Evolutionary conservation across 192 early-diverging fungal genomes (phyloP), one percentile per base, ranked within the genome.

Genomic region (Backusella tarrabulga): DNA sequence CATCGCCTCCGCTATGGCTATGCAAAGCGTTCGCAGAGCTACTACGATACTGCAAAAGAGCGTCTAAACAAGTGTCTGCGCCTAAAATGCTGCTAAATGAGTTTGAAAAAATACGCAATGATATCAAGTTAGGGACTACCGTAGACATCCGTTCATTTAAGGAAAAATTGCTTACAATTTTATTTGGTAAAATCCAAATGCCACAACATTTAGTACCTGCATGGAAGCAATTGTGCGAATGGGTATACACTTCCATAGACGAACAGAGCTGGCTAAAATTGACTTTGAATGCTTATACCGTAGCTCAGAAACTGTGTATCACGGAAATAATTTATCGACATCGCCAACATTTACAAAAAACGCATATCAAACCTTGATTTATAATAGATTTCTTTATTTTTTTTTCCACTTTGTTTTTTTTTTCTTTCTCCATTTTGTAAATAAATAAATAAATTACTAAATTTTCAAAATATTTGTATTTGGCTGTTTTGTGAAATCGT

Each of bases 141-240:
- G 29, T 72, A 6, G 21, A 72, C 50, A 15, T 44, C 19, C 26
- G 19, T 19, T 29, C n/a, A 15, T 41, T 66, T 40, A 34, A 56
- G 14, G 35, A 74, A 40, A 74, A 34, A 15, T 60, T 74, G 14
- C 23, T 40, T 2, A 66, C 34, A 2, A 74, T 74, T 26, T 38
- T 74, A 38, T 74, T 74, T 66, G 73, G 56, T 26, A 63, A 66
- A 66, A 34, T 74, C 15, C 52, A 56, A 40, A 60, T 74, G 73
- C 12, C 73, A 14, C 17, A 74, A 1, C 34, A 66, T 23, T 41
- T 74, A 29, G 56, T 66, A 38, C 56, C 41, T 23, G 35, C 29
- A 26, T 74, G 73, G 73, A 74, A 66, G n/a, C 11, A 63, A 19
- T 11, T 56, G 17, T 74, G 73, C 23, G 35, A 74, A 21, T 74